These are phyloP conservation scores for Yamadazyma akitaensis DNA, from an alignment of 805 yeast species.

Conservation along the genomic window DNA sequence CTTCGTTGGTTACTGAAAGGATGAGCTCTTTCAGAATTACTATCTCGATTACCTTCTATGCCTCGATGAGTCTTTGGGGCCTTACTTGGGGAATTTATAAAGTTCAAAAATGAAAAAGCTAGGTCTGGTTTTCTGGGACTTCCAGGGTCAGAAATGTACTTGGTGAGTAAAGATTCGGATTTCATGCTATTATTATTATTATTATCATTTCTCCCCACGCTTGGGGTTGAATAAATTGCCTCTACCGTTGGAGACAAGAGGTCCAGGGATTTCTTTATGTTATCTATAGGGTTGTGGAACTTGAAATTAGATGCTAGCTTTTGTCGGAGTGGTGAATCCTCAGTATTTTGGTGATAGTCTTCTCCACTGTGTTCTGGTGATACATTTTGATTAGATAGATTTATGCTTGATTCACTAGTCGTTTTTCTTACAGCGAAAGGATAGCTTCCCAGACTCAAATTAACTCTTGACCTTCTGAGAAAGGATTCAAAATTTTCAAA, in stretches of 20 bases:
- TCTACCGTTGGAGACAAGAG: conserved; percentile 31
- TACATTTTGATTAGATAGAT: conserved; percentile 13
- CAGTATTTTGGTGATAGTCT: not conserved
- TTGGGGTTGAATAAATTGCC: conserved; percentile 21
- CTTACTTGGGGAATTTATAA: conserved; percentile 19
- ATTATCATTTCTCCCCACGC: not conserved
- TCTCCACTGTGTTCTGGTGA: conserved; percentile 17
- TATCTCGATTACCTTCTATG: not conserved
- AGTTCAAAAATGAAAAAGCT: conserved; percentile 15
- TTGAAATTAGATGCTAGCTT: conserved; percentile 9
- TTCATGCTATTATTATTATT: not conserved
- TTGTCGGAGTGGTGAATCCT: not conserved
- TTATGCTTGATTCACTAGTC: conserved; percentile 12
- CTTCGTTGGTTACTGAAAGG: not conserved
- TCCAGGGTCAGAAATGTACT: not conserved
- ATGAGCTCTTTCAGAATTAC: not conserved
- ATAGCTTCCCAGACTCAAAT: conserved; percentile 18
- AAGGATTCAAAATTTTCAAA: conserved; percentile 29
- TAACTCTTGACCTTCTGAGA: conserved; percentile 31
- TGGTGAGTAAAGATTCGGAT: conserved; percentile 4
- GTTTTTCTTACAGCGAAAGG: conserved; percentile 23
- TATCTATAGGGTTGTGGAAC: conserved; percentile 38
- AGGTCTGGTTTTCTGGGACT: conserved; percentile 1
- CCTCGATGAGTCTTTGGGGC: not conserved
- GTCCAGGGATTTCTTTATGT: conserved; percentile 18